Evolutionary conservation across 129 eudicot species (phyloP).

Genomic region (Heracleum sosnowskyi): DNA sequence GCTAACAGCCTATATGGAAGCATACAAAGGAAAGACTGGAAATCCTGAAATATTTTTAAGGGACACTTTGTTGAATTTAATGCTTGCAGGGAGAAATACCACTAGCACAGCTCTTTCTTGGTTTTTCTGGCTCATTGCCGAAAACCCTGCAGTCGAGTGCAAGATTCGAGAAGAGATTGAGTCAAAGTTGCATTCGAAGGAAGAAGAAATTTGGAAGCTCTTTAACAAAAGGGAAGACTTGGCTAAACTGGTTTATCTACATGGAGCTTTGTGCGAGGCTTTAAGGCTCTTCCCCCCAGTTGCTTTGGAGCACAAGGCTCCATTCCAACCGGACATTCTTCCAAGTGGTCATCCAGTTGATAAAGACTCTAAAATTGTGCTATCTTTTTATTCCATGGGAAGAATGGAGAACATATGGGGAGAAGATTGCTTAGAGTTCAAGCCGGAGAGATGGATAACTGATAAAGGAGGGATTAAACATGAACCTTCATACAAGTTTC

Average conservation of each 20-base stretch:
- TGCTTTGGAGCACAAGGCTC: conserved; percentile 41
- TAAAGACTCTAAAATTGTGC: conserved; percentile 17
- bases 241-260: conserved; percentile 39
- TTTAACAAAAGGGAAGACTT: conserved; percentile 13
- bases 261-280: conserved; percentile 57
- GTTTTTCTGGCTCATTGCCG: conserved; percentile 45
- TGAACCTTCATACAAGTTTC: conserved; percentile 45
- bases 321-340: conserved; percentile 30
- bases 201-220: conserved; percentile 7
- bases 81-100: conserved; percentile 64
- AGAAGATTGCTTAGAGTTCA: conserved; percentile 46
- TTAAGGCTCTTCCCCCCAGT: conserved; percentile 54
- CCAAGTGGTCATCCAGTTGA: conserved; percentile 44
- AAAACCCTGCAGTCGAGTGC: conserved; percentile 24
- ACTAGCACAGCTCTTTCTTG: conserved; percentile 48
- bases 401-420: conserved; percentile 61
- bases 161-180: conserved; percentile 47
- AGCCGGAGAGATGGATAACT: conserved; percentile 52
- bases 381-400: conserved; percentile 45
- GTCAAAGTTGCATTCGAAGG: neutral
- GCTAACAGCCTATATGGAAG: conserved; percentile 15
- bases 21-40: neutral
- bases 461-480: conserved; percentile 37
- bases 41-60: conserved; percentile 20
- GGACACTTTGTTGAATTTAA: conserved; percentile 35